These are phyloP conservation scores for Stagonosporopsis cucurbitacearum DNA, from an alignment of 2,329 filamentous ascomycete species.

Conservation along the genomic window DNA sequence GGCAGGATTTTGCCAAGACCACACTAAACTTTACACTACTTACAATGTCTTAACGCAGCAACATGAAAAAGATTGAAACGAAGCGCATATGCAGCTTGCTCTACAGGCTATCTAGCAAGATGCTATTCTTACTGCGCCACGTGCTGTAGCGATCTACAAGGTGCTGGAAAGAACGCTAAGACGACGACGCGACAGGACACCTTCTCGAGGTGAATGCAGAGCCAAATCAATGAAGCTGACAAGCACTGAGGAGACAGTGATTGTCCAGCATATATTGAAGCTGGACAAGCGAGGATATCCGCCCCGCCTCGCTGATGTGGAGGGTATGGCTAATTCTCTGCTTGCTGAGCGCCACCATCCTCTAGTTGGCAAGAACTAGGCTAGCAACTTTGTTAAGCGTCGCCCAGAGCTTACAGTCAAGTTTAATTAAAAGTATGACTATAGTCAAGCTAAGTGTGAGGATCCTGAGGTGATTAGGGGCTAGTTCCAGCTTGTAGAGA, in stretches of 20 bases:
- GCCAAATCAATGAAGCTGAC: not conserved
- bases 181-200: not conserved
- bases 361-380: constrained; percentile 19
- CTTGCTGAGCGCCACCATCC: constrained; percentile 1
- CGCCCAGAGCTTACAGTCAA: constrained; percentile 19
- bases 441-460: constrained; percentile 4
- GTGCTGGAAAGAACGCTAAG: not conserved
- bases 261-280: not conserved
- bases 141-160: not conserved
- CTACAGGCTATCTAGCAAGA: not conserved
- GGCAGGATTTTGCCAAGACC: too few species aligned
- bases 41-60: too few species aligned
- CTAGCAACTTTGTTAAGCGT: constrained; percentile 17
- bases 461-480: constrained; percentile 10
- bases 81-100: too few species aligned
- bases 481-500: constrained; percentile 7
- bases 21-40: too few species aligned
- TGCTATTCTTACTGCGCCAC: not conserved
- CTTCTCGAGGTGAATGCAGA: not conserved
- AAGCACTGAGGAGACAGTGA: not conserved
- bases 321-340: constrained; percentile 19
- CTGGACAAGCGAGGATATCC: not conserved
- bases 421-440: constrained; percentile 18
- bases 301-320: not conserved
- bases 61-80: too few species aligned